Conservation (phyloP, 2,329 filamentous ascomycete genomes). For the Chalaropsis ovoidea region DNA sequence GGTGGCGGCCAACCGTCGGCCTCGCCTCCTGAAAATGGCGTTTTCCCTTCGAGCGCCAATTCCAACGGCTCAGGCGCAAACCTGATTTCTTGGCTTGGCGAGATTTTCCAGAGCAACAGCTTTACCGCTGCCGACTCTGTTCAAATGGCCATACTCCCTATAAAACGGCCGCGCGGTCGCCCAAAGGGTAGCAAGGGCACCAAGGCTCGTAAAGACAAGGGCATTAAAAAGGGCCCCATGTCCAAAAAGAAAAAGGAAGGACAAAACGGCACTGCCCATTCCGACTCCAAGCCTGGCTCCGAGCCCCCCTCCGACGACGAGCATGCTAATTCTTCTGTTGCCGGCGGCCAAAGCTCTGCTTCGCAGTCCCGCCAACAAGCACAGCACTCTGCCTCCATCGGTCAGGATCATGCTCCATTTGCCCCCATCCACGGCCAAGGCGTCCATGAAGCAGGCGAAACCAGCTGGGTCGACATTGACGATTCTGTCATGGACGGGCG, state of each 20-base stretch:
- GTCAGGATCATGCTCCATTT: conserved; percentile 8
- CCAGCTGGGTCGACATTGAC: conserved; percentile 21
- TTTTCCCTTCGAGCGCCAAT: conserved; percentile 47
- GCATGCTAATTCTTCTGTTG: neutral
- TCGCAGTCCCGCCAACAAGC: conserved; percentile 11
- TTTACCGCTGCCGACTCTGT: conserved; percentile 16
- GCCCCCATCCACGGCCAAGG: conserved; percentile 4
- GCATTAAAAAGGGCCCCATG: conserved; percentile 22
- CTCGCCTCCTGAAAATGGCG: conserved; percentile 40
- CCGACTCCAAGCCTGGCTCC: neutral
- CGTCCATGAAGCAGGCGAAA: conserved; percentile 1
- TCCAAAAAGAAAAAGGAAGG: conserved; percentile 17
- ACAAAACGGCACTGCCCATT: neutral
- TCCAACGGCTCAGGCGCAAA: conserved; percentile 48
- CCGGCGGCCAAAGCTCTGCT: neutral
- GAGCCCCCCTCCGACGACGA: conserved; percentile 1
- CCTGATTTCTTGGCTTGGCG: conserved; percentile 52
- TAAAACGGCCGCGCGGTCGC: conserved; percentile 37
- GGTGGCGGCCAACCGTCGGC: conserved; percentile 49
- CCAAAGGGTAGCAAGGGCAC: conserved; percentile 43
- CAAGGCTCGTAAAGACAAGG: conserved; percentile 36
- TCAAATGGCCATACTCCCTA: conserved; percentile 17
- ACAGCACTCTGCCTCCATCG: neutral
- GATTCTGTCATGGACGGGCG: conserved; percentile 24
- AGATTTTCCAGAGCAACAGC: conserved; percentile 44